Conservation (phyloP, 345 rosid genomes). For the Lagerstroemia speciosa region DNA sequence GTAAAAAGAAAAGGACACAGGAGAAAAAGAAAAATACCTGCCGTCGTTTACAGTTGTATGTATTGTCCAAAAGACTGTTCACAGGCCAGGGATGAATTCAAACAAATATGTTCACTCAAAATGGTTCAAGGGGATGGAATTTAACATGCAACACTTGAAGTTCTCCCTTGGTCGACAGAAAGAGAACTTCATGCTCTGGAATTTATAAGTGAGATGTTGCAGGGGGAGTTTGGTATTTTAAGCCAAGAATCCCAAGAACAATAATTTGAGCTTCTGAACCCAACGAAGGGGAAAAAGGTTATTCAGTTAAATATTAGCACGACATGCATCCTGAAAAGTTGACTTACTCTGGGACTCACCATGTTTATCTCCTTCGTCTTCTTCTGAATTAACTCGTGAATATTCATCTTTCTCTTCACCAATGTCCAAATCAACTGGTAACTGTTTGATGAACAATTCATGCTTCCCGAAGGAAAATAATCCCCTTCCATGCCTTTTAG, state of each 20-base stretch:
- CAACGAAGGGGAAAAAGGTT: not conserved
- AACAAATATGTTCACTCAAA: no score
- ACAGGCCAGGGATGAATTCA: no score
- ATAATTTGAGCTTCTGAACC: not conserved
- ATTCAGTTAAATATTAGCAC: no score
- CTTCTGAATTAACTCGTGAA: conserved; percentile 22
- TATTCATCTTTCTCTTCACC: conserved; percentile 40
- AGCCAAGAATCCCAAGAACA: not conserved
- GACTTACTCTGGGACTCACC: conserved; percentile 48
- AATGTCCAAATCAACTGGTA: conserved; percentile 14
- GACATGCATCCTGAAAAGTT: no score
- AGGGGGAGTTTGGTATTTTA: conserved; percentile 13
- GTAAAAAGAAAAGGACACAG: no score
- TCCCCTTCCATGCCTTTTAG: conserved; percentile 88
- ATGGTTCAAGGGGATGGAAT: not conserved
- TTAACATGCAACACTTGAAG: no score
- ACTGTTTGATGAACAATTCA: conserved; percentile 49
- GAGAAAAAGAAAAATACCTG: no score
- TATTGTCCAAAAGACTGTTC: no score
- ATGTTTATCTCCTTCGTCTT: conserved; percentile 27
- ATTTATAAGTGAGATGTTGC: no score
- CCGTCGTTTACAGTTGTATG: no score
- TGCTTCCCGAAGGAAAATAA: conserved; percentile 57
- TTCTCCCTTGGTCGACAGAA: no score
- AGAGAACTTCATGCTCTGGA: no score